Evolutionary conservation across 441 rosid genomes (phyloP).

Genomic region (Croton laevigatus): DNA sequence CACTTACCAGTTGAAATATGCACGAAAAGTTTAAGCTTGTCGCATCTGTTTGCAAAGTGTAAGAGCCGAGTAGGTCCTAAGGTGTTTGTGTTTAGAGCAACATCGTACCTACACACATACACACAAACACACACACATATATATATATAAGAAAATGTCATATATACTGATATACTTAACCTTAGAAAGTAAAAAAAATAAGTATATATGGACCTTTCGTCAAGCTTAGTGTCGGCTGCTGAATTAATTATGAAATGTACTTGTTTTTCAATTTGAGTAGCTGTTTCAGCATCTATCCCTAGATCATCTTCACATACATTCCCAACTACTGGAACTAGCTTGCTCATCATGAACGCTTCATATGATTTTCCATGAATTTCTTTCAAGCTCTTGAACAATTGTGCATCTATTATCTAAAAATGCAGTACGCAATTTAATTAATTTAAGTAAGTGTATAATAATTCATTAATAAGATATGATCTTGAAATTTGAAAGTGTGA

Average conservation of each 20-base stretch:
- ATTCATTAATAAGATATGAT: too few species aligned
- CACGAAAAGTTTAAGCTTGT: conserved; percentile 30
- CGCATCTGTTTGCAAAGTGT: conserved; percentile 31
- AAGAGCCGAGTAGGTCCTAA: conserved; percentile 32
- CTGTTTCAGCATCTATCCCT: conserved; percentile 16
- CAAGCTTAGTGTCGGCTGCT: conserved; percentile 26
- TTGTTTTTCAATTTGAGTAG: conserved; percentile 13
- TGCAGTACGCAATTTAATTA: too few species aligned
- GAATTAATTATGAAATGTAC: conserved; percentile 26
- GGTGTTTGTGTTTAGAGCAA: conserved; percentile 26
- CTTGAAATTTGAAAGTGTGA: too few species aligned
- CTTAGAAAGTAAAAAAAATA: too few species aligned
- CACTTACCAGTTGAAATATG: conserved; percentile 35
- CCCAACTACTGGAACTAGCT: conserved; percentile 28
- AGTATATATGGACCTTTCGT: conserved; percentile 14
- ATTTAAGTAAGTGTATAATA: too few species aligned
- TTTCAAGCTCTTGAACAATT: background rate
- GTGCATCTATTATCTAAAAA: background rate
- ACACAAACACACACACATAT: too few species aligned
- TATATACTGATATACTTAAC: too few species aligned
- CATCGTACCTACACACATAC: conserved; percentile 34
- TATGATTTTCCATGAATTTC: background rate
- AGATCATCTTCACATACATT: conserved; percentile 16
- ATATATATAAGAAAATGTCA: too few species aligned
- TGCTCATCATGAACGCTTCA: conserved; percentile 23